Evolutionary conservation across 179 eudicot species (phyloP).

Genomic region (Gypsophila paniculata): DNA sequence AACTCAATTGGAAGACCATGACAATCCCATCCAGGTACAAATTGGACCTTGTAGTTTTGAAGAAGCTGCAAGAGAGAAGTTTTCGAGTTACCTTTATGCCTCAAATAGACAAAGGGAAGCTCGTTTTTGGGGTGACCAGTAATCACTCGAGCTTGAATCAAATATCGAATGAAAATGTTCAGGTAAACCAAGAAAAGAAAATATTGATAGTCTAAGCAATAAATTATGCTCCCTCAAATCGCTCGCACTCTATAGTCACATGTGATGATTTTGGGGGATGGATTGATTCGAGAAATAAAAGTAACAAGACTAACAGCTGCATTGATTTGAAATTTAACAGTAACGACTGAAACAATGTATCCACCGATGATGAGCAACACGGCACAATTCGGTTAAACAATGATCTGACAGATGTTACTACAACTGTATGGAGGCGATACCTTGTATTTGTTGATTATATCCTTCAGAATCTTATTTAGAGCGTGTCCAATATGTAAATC

Average conservation of each 20-base stretch:
- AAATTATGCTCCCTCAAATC: too few species aligned
- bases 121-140: slow-evolving; percentile 1
- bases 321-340: not conserved
- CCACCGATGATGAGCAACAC: slow-evolving; percentile 1
- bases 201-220: not conserved
- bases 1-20: slow-evolving; percentile 98
- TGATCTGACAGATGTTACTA: not conserved
- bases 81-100: not conserved
- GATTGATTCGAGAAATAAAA: not conserved
- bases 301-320: not conserved
- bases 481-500: slow-evolving; percentile 99
- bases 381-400: not conserved
- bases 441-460: slow-evolving; percentile 93
- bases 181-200: not conserved
- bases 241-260: not conserved
- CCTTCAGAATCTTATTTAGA: slow-evolving; percentile 88
- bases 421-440: slow-evolving; percentile 29
- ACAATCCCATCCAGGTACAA: slow-evolving; percentile 99
- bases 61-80: slow-evolving; percentile 67
- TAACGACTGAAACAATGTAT: slow-evolving; percentile 1
- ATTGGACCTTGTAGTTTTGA: slow-evolving; percentile 74
- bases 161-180: not conserved
- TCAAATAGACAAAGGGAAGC: slow-evolving; percentile 2
- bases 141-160: not conserved
- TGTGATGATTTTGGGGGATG: not conserved